Evolutionary conservation across 1,139 yeast species (phyloP).

Genomic region (Zygosaccharomyces sapae): DNA sequence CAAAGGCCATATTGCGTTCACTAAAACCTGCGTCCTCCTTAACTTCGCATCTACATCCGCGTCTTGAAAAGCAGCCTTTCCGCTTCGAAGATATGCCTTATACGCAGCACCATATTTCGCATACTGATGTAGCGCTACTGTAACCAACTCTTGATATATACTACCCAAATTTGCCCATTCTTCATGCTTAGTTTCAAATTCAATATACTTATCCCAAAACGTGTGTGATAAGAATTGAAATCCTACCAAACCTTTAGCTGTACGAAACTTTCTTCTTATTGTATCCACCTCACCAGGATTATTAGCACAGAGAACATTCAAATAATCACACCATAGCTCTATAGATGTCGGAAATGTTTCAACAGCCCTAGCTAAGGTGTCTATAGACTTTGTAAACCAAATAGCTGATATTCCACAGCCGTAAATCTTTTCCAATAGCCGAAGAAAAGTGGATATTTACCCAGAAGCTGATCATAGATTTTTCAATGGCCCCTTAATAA

Average conservation of each 20-base stretch:
- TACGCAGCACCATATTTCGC: constrained; percentile 58
- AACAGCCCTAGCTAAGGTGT: constrained; percentile 45
- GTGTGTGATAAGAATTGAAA: constrained; percentile 56
- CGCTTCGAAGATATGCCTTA: constrained; percentile 38
- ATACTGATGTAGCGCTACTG: constrained; percentile 65
- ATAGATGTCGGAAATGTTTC: constrained; percentile 51
- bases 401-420: constrained; percentile 49
- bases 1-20: constrained; percentile 60
- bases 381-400: constrained; percentile 52
- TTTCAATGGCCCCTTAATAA: constrained; percentile 33
- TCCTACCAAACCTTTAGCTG: constrained; percentile 46
- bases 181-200: constrained; percentile 41
- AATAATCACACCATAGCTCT: constrained; percentile 62
- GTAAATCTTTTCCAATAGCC: constrained; percentile 60
- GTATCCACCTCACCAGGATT: constrained; percentile 29
- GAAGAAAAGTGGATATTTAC: constrained; percentile 53
- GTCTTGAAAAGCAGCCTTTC: constrained; percentile 28
- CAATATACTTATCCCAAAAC: constrained; percentile 62
- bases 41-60: constrained; percentile 42
- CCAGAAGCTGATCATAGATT: constrained; percentile 42
- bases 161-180: constrained; percentile 34
- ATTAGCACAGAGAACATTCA: constrained; percentile 47
- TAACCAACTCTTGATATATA: constrained; percentile 44
- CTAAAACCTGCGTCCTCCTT: constrained; percentile 46
- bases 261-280: constrained; percentile 41